Evolutionary conservation across 108 stramenopile genomes (phyloP), one percentile per base, ranked within the genome.

Genomic region (Nitzschia sp.): DNA sequence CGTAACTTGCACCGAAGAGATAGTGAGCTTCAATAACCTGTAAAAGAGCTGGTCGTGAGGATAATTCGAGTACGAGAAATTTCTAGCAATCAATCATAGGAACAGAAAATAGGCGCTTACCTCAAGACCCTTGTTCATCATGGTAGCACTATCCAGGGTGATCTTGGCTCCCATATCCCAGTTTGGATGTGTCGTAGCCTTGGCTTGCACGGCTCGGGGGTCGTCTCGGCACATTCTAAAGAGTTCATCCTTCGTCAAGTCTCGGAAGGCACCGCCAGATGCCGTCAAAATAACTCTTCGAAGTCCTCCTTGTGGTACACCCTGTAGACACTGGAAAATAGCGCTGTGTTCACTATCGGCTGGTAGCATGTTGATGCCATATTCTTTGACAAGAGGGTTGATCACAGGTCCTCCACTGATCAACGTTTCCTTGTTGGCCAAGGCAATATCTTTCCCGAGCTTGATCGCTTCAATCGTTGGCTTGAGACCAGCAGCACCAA

Each of bases 51-150:
- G n/a, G 31, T n/a, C 1, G 22, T 47, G 34, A 53, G 53, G 50
- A 11, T 15, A 66, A 26, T 21, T 45, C 5, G 58, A 58, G n/a
- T 47, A 31, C 30, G 16, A 58, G n/a, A n/a, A n/a, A n/a, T n/a
- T n/a, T n/a, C n/a, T n/a, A n/a, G 35, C 28, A 27, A 16, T 19
- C 62, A 53, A 71, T 21, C 23, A 53, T 11, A 50, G 4, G 41
- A n/a, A 41, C 23, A 65, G n/a, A 36, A 29, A 55, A 34, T 67
- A 28, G 0, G 35, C 19, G 38, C 89, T 81, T 54, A 90, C 92
- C 89, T 97, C 97, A 65, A 97, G 76, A 8, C 97, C 97, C 86
- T 98, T 98, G 79, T 98, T 98, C 94, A 96, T 97, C 97, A 98
- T 98, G 16, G 97, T 98, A 30, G 97, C 97, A 68, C 89, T 92